Evolutionary conservation across 2,329 filamentous ascomycete genomes (phyloP), one percentile per base, ranked within the genome.

Genomic region (Diaporthe sp.): DNA sequence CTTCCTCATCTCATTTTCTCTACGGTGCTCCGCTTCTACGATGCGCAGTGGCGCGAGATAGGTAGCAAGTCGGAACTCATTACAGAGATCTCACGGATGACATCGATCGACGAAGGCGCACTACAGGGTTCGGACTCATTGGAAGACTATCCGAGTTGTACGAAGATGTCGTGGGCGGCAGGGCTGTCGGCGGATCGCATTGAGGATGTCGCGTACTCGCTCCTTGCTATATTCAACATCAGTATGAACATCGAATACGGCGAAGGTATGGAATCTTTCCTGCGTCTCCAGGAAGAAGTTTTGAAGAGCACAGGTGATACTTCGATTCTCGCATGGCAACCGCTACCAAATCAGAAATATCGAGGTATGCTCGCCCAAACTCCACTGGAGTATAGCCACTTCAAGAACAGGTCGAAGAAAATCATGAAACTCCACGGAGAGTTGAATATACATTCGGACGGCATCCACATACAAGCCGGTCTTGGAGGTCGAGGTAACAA

Each of bases 151-250:
- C 22, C 72, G 8, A 54, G 50, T 30, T 33, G 54, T 8, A 52
- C 17, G 19, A 69, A 40, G 15, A 71, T 74, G 66, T 42, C 25
- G 4, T 75, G 61, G 75, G 75, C 75, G 3, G 54, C 75, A 6
- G 52, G 54, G 5, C 55, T 66, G 6, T 60, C 60, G 25, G 58
- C 75, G 9, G 45, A 57, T 7, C 38, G 15, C n/a, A 6, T 67
- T 10, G 75, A 76, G 40, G 75, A 76, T 38, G 25, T 17, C 0
- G 73, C 75, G 7, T 76, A 76, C 30, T 71, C 69, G 13, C 75
- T 76, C 6, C 61, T 76, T 17, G 75, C 73, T 9, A 71, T 76
- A 4, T 76, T 76, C 66, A 30, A 61, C 10, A 42, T 75, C 45
- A 72, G 50, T 13, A 71, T 76, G 64, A 28, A 47, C 7, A 25